Evolutionary conservation across 2,329 filamentous ascomycete genomes (phyloP), one percentile per base, ranked within the genome.

Genomic region (Helicocarpus griseus): DNA sequence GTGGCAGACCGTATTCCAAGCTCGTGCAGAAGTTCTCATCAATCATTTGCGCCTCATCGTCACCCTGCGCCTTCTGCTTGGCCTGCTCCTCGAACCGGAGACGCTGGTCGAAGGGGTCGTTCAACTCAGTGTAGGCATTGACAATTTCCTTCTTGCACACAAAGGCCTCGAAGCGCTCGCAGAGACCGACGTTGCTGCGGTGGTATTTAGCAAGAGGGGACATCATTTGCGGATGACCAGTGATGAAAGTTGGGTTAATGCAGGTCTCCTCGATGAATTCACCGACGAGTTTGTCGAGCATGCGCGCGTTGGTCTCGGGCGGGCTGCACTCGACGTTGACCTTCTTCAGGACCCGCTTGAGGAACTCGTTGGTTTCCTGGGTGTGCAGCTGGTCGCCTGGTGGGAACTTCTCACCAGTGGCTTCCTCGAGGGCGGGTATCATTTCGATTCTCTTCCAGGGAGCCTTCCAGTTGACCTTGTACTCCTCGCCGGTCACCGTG

Each of bases 41-140:
- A 51, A 97, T 83, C 61, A 93, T 76, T 74, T 97, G 93, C 1
- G 91, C 94, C 74, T 98, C 94, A 61, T 97, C 89, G 60, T 98
- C 94, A 65, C 94, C 93, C 73, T 95, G 88, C 5, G 83, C 89
- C 81, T 97, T 97, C 77, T 97, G 90, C 62, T 82, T 80, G 4
- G 90, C 91, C 74, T 98, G 93, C 80, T 97, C 91, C 70, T 95
- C 89, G 69, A 91, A 91, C 28, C 89, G 83, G 57, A 91, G 74
- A 56, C 93, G 82, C 76, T 98, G 93, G 71, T 96, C 90, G 63
- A 95, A 91, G 52, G 91, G 89, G 64, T 96, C 88, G 77, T 95
- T 94, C 79, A 98, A 84, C 81, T 98, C 93, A 36, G 91, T 97
- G 74, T 96, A 94, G 5, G 90, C 90, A 66, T 98, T 97, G 64